A percentile compares a stretch with the other conserved stretches of the same genome.
These are phyloP conservation scores for Pyronema domesticum DNA, from an alignment of 495 filamentous ascomycete species.

Conservation along the genomic window DNA sequence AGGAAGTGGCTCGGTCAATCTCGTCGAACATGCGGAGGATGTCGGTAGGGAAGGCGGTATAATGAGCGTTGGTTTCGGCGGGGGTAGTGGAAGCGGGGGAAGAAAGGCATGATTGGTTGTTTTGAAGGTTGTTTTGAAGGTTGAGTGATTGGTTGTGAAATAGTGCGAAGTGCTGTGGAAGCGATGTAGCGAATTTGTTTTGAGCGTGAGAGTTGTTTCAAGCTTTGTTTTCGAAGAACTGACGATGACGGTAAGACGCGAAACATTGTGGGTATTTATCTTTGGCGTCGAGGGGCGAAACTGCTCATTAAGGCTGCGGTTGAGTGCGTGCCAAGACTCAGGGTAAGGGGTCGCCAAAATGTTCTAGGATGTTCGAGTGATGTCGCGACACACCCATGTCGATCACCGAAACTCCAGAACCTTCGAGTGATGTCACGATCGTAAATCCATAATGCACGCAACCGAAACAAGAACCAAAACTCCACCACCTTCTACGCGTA, in stretches of 20 bases:
- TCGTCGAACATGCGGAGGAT: constrained; percentile 64
- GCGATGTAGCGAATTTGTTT: not conserved
- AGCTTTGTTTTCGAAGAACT: not conserved
- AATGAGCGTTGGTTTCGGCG: not conserved
- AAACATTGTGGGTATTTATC: constrained; percentile 1
- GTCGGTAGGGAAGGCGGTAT: constrained; percentile 11
- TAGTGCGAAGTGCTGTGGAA: not conserved
- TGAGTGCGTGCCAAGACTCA: no score
- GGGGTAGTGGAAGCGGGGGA: constrained; percentile 15
- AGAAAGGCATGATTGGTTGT: constrained; percentile 12
- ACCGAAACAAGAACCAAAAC: no score
- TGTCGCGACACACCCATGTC: no score
- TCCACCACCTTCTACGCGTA: no score
- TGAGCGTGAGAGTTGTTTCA: not conserved
- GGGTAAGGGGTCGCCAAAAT: no score
- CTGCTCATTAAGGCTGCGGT: no score
- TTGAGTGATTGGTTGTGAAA: not conserved
- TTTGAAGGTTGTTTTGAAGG: not conserved
- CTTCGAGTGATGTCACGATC: no score
- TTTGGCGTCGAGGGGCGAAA: not conserved
- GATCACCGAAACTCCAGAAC: no score
- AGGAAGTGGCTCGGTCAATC: not conserved
- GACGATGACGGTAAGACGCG: not conserved
- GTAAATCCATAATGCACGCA: no score
- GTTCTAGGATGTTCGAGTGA: no score